phyloP scores from a whole-genome alignment of 1,139 yeast genomes.

The Sugiyamaella pinicola region DNA sequence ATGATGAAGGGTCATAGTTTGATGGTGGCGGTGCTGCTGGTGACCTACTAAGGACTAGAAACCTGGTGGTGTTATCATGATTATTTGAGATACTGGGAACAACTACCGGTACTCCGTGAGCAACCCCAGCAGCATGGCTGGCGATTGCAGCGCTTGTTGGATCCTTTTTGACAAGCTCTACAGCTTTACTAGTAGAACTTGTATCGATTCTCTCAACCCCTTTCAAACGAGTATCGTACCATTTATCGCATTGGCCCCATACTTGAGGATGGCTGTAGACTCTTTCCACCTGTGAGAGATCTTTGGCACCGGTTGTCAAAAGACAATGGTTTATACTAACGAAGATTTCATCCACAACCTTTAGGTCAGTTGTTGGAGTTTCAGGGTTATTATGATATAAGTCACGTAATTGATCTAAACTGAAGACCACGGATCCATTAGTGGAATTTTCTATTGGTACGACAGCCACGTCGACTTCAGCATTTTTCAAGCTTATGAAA shows the following conservation, averaged over 20 bases:
- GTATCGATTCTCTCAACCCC: constrained; percentile 54
- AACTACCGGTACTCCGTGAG: constrained; percentile 60
- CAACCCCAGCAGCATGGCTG: constrained; percentile 61
- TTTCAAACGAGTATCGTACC: constrained; percentile 46
- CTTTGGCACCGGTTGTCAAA: constrained; percentile 48
- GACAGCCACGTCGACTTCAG: constrained; percentile 65
- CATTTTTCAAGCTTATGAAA: constrained; percentile 53
- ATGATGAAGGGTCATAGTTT: constrained; percentile 11
- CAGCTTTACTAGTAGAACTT: constrained; percentile 83
- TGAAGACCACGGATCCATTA: constrained; percentile 87
- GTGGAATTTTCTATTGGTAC: constrained; percentile 94
- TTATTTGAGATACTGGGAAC: constrained; percentile 66
- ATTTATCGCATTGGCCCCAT: constrained; percentile 84
- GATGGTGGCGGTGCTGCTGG: constrained; percentile 31
- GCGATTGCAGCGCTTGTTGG: constrained; percentile 57
- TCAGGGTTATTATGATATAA: constrained; percentile 47
- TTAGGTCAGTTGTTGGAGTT: constrained; percentile 24
- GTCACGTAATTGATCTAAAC: constrained; percentile 78
- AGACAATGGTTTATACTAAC: constrained; percentile 83
- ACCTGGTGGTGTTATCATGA: constrained; percentile 78
- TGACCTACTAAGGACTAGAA: constrained; percentile 56
- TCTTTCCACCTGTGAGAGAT: constrained; percentile 50
- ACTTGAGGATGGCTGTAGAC: constrained; percentile 96
- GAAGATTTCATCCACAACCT: constrained; percentile 70
- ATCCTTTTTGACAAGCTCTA: constrained; percentile 54